Base-by-base conservation (phyloP, 148 eudicot genomes). In the Pouteria glomerata region DNA sequence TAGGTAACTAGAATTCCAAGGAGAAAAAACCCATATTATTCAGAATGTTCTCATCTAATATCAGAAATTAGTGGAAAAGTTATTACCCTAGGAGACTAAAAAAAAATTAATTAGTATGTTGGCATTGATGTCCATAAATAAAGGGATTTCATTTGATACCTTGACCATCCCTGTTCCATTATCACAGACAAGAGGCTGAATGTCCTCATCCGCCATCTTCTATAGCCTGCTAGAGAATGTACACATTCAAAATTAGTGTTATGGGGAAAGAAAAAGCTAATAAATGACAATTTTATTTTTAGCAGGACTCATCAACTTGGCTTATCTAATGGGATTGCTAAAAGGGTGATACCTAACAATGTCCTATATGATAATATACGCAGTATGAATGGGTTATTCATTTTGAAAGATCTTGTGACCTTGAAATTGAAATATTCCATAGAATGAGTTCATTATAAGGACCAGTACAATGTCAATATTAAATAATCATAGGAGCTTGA, bases 181-280 rank as follows among this genome's bases (percentile, higher is more conserved):
- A 58, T 58, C 63, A 58, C 63, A 58, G 63, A 58, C 63, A 16
- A 58, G 63, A 58, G 63, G 63, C 15, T 58, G 63, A 58, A 58
- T 58, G 6, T 58, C 63, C 63, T 58, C 63, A 11, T 58, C 63
- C 29, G 63, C 63, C 63, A 58, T 58, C 19, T 58, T 58, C 63
- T 58, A 58, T 12, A 26, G 35, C 63, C 63, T 58, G 63, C 35
- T 18, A 30, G 59, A 27, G 34, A 58, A 58, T 58, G 13, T 56
- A 30, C n/a, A 58, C 37, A 58, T 58, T 27, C 27, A 30, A 15
- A 29, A 58, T 58, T n/a, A 56, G 63, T 39, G 44, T 10, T 10
- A 10, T 39, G 44, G 63, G 41, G 13, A 6, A 59, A 23, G 7
- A 8, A 1, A 10, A 30, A 59, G 23, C 23, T 1, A 14, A 29